phyloP scores from a whole-genome alignment of 108 stramenopile genomes.

The Skeletonema costatum region DNA sequence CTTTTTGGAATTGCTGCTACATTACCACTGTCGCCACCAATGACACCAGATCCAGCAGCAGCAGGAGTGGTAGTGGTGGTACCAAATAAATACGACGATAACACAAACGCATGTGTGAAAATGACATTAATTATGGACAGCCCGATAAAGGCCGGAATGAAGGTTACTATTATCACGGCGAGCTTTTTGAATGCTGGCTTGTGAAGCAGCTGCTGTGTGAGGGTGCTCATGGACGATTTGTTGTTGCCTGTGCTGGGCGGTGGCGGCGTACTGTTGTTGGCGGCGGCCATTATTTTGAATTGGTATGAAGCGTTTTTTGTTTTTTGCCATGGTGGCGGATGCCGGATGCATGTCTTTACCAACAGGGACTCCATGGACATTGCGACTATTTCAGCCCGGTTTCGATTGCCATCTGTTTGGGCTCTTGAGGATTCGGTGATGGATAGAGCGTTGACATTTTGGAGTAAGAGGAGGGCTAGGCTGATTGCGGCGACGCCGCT shows the following conservation, averaged over 20 bases:
- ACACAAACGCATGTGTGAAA: conserved; percentile 8
- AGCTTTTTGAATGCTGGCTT: conserved; percentile 1
- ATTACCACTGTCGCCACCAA: neutral
- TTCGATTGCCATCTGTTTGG: conserved; percentile 7
- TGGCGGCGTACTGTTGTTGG: neutral
- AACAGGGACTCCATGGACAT: neutral
- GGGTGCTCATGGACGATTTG: neutral
- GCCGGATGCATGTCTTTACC: too few relatives aligned
- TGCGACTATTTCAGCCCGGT: neutral
- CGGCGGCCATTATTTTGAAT: neutral
- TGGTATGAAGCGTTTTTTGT: neutral
- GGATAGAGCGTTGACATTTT: conserved; percentile 7
- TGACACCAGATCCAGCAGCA: neutral
- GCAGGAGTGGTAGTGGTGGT: too few relatives aligned
- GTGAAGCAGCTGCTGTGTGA: neutral
- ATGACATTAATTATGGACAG: conserved; percentile 17
- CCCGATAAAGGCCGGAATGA: conserved; percentile 6
- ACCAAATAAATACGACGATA: neutral
- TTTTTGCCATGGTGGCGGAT: too few relatives aligned
- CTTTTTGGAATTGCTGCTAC: neutral
- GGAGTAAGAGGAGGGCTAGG: neutral
- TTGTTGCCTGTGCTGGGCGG: neutral
- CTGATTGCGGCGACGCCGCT: neutral
- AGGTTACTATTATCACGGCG: neutral
- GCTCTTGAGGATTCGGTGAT: conserved; percentile 39